Evolutionary conservation across 805 yeast genomes (phyloP), one percentile per base, ranked within the genome.

Genomic region (Komagataella phaffii): DNA sequence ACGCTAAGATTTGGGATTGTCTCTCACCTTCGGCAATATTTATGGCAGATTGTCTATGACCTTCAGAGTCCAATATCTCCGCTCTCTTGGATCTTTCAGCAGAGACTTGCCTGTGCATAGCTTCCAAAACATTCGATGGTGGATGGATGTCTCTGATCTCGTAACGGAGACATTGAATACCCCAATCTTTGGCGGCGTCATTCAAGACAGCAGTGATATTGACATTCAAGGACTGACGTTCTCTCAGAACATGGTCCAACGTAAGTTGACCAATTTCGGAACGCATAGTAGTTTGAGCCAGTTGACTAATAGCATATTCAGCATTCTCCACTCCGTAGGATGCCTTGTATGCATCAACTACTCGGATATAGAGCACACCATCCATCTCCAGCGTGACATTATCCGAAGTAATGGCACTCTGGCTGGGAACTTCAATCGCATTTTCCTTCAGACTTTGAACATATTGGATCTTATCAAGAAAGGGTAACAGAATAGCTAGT

Each of bases 271-370:
- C 95, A 61, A 87, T 87, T 64, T 87, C 96, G 1, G 88, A 81
- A 60, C 96, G 74, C 96, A 87, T 87, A 12, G 95, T 85, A 8
- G 96, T 88, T 64, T 87, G 95, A 0, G 95, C 95, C 57, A 88
- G 74, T 66, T 88, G 95, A 45, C 85, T 73, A 51, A 88, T 80
- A 44, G 95, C 95, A 63, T 84, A 88, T 61, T 83, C 87, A 49
- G 89, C 88, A 60, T 87, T 90, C 61, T 88, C 95, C 17, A 87
- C 95, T 12, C 95, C 95, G 59, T 87, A 87, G 47, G 87, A 78
- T 3, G 95, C 95, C 69, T 83, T 85, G 64, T 83, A 87, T 4
- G 95, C 86, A 61, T 88, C 95, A 48, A 76, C 74, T 3, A 87
- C 90, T 57, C 80, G 80, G 59, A 86, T 79, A 60, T 85, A 88